These are phyloP conservation scores for Yamadazyma sp. DNA, from an alignment of 1,139 yeast genomes.

Conservation along the genomic window DNA sequence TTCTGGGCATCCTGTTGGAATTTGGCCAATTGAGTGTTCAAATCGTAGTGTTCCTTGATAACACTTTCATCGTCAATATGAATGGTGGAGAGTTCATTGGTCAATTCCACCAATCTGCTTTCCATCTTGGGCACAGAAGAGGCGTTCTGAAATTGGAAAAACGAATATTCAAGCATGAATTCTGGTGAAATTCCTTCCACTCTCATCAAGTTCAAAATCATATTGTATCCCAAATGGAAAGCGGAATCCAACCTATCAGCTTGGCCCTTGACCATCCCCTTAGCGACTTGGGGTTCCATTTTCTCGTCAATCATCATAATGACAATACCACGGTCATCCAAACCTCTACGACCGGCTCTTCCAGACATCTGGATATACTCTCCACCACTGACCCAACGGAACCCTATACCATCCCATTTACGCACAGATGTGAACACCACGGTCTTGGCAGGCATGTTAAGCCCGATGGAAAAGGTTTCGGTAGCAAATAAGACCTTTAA, in stretches of 20 bases:
- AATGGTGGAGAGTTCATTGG: constrained; percentile 47
- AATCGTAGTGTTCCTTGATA: constrained; percentile 79
- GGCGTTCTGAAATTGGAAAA: constrained; percentile 92
- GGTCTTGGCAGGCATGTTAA: constrained; percentile 97
- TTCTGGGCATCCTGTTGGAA: constrained; percentile 79
- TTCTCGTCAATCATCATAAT: constrained; percentile 99
- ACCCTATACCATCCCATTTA: constrained; percentile 96
- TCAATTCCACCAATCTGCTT: constrained; percentile 53
- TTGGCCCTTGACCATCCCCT: constrained; percentile 98
- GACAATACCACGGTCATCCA: constrained; percentile 98
- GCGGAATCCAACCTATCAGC: constrained; percentile 96
- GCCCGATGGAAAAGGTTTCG: constrained; percentile 96
- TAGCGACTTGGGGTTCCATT: constrained; percentile 99
- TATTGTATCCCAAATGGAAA: constrained; percentile 93
- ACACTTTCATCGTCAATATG: constrained; percentile 70
- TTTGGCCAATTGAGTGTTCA: constrained; percentile 65
- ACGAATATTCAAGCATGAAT: constrained; percentile 91
- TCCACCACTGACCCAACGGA: constrained; percentile 99
- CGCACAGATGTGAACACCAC: constrained; percentile 97
- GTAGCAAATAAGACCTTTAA: constrained; percentile 94
- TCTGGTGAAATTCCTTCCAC: constrained; percentile 99
- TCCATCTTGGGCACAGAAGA: constrained; percentile 86
- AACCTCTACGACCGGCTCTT: constrained; percentile 99
- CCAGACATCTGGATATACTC: constrained; percentile 99
- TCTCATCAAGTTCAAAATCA: constrained; percentile 92